A percentile compares a stretch with the other conserved stretches of the same genome.
Conservation (phyloP, 306 rosid species). For the Lagenaria siceraria region DNA sequence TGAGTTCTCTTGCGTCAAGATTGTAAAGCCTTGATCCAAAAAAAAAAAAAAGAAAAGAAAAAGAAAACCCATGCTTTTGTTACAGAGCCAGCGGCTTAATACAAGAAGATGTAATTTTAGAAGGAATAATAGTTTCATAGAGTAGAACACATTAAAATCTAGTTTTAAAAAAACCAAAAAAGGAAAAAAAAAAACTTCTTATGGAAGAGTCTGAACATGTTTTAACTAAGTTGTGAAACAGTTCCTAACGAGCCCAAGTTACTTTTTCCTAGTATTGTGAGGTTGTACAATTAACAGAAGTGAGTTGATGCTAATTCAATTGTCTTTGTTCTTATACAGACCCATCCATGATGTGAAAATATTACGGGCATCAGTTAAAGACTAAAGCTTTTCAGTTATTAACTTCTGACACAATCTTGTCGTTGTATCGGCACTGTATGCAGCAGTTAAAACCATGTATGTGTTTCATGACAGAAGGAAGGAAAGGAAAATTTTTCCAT, state of each 20-base stretch:
- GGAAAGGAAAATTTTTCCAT: not conserved
- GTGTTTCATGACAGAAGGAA: not conserved
- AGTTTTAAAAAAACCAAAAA: too few species aligned
- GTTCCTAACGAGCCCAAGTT: not conserved
- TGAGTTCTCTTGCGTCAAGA: not conserved
- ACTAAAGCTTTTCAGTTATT: not conserved
- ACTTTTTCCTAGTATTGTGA: not conserved
- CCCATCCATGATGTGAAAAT: constrained; percentile 95
- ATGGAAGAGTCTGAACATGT: too few species aligned
- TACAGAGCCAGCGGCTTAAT: too few species aligned
- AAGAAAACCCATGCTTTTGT: not conserved
- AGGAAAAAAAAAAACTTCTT: too few species aligned
- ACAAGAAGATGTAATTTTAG: not conserved
- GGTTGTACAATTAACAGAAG: not conserved
- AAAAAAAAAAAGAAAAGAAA: too few species aligned
- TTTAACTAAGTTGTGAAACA: not conserved
- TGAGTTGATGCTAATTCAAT: not conserved
- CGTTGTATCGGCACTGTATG: not conserved
- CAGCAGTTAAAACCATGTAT: not conserved
- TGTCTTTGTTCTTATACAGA: constrained; percentile 26
- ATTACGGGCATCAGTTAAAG: constrained; percentile 52
- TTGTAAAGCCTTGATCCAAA: not conserved
- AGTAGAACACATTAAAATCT: too few species aligned
- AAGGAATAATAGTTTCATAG: not conserved
- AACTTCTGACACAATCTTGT: not conserved